Percentiles rank a stretch among this genome's conserved stretches.
Conservation (phyloP, 345 rosid genomes). For the Salix brachista region DNA sequence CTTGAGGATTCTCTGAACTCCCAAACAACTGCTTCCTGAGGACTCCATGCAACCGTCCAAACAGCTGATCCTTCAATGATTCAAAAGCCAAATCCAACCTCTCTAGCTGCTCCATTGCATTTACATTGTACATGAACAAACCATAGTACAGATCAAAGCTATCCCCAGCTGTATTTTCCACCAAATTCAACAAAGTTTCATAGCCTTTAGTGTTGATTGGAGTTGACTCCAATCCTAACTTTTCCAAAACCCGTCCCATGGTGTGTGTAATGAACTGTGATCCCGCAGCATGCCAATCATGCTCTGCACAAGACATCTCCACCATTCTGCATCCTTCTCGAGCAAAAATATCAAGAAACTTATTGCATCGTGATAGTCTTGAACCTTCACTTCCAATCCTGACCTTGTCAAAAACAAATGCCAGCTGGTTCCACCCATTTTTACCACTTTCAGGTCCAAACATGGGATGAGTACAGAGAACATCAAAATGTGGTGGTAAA, state of each 20-base stretch:
- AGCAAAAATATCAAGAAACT: conserved; percentile 62
- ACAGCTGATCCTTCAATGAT: conserved; percentile 64
- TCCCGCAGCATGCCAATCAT: conserved; percentile 79
- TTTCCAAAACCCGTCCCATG: conserved; percentile 66
- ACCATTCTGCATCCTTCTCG: conserved; percentile 77
- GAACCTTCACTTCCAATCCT: conserved; percentile 47
- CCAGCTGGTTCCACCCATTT: conserved; percentile 64
- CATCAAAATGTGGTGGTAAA: conserved; percentile 58
- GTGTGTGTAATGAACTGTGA: conserved; percentile 86
- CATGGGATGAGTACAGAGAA: conserved; percentile 83
- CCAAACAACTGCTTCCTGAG: conserved; percentile 53
- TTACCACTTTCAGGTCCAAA: conserved; percentile 86
- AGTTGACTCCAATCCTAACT: conserved; percentile 53
- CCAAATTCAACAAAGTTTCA: conserved; percentile 67
- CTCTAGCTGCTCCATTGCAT: conserved; percentile 85
- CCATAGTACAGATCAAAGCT: conserved; percentile 85
- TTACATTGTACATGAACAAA: conserved; percentile 65
- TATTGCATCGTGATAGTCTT: conserved; percentile 47
- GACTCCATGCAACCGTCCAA: conserved; percentile 56
- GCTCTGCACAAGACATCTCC: conserved; percentile 83
- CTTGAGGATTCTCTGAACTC: conserved; percentile 21
- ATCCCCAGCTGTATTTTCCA: conserved; percentile 75
- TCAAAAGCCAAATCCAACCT: conserved; percentile 64
- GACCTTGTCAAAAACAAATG: conserved; percentile 72
- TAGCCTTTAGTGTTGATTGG: conserved; percentile 70